Conservation (phyloP, 2,329 filamentous ascomycete species). For the Diaporthe sp. region DNA sequence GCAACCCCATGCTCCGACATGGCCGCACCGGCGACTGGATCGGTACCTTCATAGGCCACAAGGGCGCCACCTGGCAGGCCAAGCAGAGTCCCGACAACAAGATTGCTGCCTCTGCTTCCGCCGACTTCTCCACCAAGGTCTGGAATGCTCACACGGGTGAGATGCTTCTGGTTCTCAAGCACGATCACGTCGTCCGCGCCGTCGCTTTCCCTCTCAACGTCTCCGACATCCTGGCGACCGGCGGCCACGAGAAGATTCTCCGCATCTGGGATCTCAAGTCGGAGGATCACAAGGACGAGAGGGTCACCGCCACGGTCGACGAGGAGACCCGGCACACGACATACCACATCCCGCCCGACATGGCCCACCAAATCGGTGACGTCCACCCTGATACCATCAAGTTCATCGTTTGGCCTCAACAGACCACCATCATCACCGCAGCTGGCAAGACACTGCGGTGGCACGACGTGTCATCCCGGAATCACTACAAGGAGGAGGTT, state of each 20-base stretch:
- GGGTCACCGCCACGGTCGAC: constrained; percentile 49
- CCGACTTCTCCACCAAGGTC: constrained; percentile 96
- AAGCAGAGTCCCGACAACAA: constrained; percentile 89
- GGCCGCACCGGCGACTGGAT: constrained; percentile 98
- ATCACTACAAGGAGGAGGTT: constrained; percentile 80
- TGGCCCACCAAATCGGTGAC: constrained; percentile 87
- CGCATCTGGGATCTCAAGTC: constrained; percentile 86
- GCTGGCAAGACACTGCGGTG: constrained; percentile 93
- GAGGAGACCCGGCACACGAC: constrained; percentile 51
- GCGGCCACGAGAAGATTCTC: constrained; percentile 96
- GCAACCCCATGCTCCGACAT: constrained; percentile 98
- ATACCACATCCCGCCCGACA: constrained; percentile 69
- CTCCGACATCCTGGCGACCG: constrained; percentile 89
- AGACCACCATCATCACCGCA: constrained; percentile 90
- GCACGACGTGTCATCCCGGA: constrained; percentile 88
- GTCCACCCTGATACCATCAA: constrained; percentile 94
- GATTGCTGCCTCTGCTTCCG: constrained; percentile 91
- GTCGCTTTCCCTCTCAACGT: constrained; percentile 89
- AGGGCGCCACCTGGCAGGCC: constrained; percentile 97
- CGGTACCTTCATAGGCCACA: constrained; percentile 97
- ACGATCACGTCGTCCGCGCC: constrained; percentile 95
- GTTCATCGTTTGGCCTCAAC: constrained; percentile 92
- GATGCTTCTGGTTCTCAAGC: constrained; percentile 86
- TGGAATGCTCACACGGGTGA: constrained; percentile 98
- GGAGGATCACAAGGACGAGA: constrained; percentile 63